Conservation (phyloP, 495 filamentous ascomycete species). For the Podospora fimiseda region DNA sequence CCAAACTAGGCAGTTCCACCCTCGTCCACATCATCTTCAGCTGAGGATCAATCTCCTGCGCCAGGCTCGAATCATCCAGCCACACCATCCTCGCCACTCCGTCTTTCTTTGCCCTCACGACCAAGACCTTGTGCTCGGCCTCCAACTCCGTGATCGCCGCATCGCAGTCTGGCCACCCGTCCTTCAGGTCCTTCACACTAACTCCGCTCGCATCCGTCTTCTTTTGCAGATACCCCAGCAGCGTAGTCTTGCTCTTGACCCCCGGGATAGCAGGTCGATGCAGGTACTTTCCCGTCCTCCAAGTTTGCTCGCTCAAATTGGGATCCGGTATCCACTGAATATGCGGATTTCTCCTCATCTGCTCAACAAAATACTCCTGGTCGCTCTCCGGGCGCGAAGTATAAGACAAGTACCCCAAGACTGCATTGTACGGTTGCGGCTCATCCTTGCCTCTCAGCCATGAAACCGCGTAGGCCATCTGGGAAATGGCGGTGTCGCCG, state of each 20-base stretch:
- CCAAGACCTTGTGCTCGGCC: conserved; percentile 67
- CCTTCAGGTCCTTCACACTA: conserved; percentile 78
- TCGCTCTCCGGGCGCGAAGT: conserved; percentile 41
- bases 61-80: conserved; percentile 74
- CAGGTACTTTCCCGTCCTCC: conserved; percentile 59
- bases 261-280: conserved; percentile 73
- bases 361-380: conserved; percentile 39
- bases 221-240: conserved; percentile 71
- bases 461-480: conserved; percentile 75
- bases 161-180: conserved; percentile 85
- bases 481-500: conserved; percentile 72
- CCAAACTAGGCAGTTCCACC: conserved; percentile 66
- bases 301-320: conserved; percentile 48
- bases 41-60: conserved; percentile 69
- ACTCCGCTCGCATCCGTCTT: conserved; percentile 78
- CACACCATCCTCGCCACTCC: conserved; percentile 78
- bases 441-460: conserved; percentile 73
- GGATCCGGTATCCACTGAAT: conserved; percentile 61
- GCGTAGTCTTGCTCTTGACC: conserved; percentile 64
- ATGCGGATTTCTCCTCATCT: conserved; percentile 56
- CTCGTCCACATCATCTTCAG: conserved; percentile 79
- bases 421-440: conserved; percentile 63
- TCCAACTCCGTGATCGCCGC: conserved; percentile 73
- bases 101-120: conserved; percentile 90
- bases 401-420: conserved; percentile 69